phyloP scores from a whole-genome alignment of 176 grass and related monocot genomes.

The Tuctoria greenei region DNA sequence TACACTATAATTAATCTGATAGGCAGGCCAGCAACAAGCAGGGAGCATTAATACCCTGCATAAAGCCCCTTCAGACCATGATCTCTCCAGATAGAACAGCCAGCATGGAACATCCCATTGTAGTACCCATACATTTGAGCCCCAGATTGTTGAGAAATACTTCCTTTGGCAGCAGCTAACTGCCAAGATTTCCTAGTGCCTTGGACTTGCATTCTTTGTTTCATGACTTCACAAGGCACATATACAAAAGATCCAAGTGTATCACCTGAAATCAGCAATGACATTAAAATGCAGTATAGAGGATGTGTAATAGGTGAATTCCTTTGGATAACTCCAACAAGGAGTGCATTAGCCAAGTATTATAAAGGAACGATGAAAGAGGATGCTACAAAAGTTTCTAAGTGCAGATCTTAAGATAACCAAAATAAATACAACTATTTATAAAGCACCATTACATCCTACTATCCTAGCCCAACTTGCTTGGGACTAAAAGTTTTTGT shows the following conservation, averaged over 20 bases:
- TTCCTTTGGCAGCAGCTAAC: conserved; percentile 51
- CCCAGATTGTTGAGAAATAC: conserved; percentile 45
- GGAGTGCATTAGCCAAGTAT: conserved; percentile 10
- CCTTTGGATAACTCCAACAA: conserved; percentile 18
- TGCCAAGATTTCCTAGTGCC: conserved; percentile 77
- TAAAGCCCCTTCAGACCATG: conserved; percentile 82
- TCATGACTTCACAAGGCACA: conserved; percentile 96
- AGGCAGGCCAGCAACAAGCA: conserved; percentile 17
- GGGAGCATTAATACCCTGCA: conserved; percentile 61
- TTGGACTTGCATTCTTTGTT: conserved; percentile 97
- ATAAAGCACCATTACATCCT: not conserved
- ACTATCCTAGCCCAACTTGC: not conserved
- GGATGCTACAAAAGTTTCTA: conserved; percentile 19
- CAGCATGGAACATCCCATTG: conserved; percentile 87
- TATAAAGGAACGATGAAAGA: not conserved
- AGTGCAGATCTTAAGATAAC: not conserved
- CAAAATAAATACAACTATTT: not conserved
- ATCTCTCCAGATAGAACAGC: conserved; percentile 79
- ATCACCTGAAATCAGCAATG: conserved; percentile 66
- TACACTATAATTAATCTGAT: not conserved
- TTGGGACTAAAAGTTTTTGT: not conserved
- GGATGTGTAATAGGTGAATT: conserved; percentile 5
- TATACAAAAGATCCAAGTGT: conserved; percentile 95
- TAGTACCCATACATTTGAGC: conserved; percentile 81
- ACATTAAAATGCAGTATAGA: conserved; percentile 11